phyloP scores from a whole-genome alignment of 2,329 filamentous ascomycete genomes.

The Cordyceps tenuipes region DNA sequence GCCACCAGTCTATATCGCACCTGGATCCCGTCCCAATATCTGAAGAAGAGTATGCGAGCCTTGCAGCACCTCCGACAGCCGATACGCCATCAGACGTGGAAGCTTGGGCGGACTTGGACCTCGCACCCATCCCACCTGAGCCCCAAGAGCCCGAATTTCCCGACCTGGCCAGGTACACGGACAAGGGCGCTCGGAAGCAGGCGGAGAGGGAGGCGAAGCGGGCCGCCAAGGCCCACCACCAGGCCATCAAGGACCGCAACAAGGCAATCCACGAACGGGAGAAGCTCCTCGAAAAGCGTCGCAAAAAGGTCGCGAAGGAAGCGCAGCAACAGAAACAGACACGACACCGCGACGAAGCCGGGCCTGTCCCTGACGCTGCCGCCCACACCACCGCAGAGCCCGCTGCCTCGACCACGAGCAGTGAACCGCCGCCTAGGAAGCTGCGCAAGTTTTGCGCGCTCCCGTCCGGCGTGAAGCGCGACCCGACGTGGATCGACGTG shows the following conservation, averaged over 20 bases:
- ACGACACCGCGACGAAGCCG: slow-evolving; percentile 19
- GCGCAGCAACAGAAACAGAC: slow-evolving; percentile 21
- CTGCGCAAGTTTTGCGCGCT: slow-evolving; percentile 73
- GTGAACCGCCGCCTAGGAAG: slow-evolving; percentile 30
- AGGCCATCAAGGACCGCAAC: slow-evolving; percentile 57
- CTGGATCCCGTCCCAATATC: slow-evolving; percentile 33
- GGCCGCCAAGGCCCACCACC: slow-evolving; percentile 55
- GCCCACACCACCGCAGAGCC: slow-evolving; percentile 15
- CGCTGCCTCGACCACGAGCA: neutral
- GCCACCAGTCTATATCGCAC: slow-evolving; percentile 24
- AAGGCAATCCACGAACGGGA: slow-evolving; percentile 55
- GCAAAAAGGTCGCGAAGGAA: slow-evolving; percentile 35
- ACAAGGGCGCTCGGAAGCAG: slow-evolving; percentile 58
- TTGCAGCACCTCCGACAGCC: neutral
- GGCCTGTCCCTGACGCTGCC: neutral
- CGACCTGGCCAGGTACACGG: slow-evolving; percentile 48
- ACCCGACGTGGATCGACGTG: slow-evolving; percentile 68
- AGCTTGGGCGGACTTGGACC: neutral
- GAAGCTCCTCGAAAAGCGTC: slow-evolving; percentile 49
- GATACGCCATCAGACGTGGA: neutral
- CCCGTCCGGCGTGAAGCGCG: slow-evolving; percentile 46
- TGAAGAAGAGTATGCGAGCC: slow-evolving; percentile 14
- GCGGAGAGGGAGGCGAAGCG: slow-evolving; percentile 61
- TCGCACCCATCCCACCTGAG: slow-evolving; percentile 32
- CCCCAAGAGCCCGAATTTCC: slow-evolving; percentile 49